These are phyloP conservation scores for Lanmaoa pseudosensibilis DNA, from an alignment of 768 basidiomycete genomes.

Conservation along the genomic window DNA sequence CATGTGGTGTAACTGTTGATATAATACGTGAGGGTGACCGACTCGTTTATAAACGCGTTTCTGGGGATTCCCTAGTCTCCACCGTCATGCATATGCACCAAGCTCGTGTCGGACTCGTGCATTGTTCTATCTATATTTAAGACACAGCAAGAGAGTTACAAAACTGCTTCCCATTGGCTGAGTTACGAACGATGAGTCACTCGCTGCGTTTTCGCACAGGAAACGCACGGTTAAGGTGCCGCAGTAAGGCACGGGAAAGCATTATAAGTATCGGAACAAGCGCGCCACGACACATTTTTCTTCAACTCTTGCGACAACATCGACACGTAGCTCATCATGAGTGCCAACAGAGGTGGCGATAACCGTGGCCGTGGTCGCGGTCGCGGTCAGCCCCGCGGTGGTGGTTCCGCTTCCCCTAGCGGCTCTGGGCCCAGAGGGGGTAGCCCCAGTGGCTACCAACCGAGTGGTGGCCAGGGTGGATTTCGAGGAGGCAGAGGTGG, in stretches of 20 bases:
- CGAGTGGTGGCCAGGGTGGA: constrained; percentile 8
- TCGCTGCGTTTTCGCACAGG: background rate
- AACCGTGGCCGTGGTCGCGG: constrained; percentile 22
- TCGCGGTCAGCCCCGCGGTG: constrained; percentile 10
- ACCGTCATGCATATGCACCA: background rate
- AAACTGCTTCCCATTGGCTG: background rate
- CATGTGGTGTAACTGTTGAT: no score
- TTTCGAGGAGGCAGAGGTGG: constrained; percentile 24
- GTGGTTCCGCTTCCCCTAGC: background rate
- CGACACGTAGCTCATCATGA: constrained; percentile 11
- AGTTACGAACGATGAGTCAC: background rate
- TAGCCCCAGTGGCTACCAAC: constrained; percentile 6
- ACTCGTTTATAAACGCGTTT: background rate
- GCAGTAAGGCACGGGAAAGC: background rate
- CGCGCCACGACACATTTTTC: background rate
- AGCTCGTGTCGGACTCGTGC: no score
- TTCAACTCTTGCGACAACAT: background rate
- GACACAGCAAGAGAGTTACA: background rate
- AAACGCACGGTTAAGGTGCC: background rate
- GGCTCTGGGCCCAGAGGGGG: background rate
- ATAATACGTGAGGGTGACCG: no score
- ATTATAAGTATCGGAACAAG: constrained; percentile 9
- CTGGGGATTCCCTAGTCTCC: no score
- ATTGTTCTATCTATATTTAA: no score
- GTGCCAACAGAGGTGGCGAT: constrained; percentile 10